Conservation (phyloP, 306 rosid species). For the Castanea sativa region DNA sequence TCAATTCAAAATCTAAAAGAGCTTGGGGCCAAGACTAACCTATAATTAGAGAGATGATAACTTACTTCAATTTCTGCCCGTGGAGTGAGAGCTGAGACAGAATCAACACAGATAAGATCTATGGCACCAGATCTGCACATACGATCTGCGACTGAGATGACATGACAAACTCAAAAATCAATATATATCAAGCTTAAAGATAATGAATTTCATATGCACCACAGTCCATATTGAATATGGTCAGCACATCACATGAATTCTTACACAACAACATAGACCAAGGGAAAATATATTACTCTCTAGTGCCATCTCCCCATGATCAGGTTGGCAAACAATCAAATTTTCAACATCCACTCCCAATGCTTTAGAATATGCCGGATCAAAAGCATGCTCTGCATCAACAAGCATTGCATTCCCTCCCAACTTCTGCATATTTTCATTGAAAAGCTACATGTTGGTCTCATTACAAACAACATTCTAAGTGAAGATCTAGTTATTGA, state of each 20-base stretch:
- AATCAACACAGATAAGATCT: constrained; percentile 95
- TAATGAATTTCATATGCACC: background rate
- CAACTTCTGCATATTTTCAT: constrained; percentile 58
- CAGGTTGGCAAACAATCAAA: constrained; percentile 94
- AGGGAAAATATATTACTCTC: constrained; percentile 66
- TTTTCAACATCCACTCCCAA: constrained; percentile 98
- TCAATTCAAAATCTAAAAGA: background rate
- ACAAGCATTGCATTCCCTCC: constrained; percentile 99
- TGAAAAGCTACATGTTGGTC: constrained; percentile 25
- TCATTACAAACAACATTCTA: constrained; percentile 12
- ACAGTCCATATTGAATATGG: constrained; percentile 7
- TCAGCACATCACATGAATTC: constrained; percentile 18
- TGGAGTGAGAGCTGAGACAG: constrained; percentile 98
- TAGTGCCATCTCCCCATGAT: constrained; percentile 99
- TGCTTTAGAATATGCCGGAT: constrained; percentile 93
- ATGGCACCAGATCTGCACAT: constrained; percentile 99
- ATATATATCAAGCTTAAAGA: constrained; percentile 12
- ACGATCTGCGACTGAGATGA: constrained; percentile 84
- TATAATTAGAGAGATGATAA: background rate
- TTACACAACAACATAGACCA: constrained; percentile 22
- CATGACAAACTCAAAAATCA: constrained; percentile 20
- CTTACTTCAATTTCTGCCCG: constrained; percentile 96
- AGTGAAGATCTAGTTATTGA: background rate
- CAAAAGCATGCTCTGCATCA: constrained; percentile 99
- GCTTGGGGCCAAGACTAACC: background rate